Evolutionary conservation across 768 basidiomycete species (phyloP).

Genomic region (Russula brevipes): DNA sequence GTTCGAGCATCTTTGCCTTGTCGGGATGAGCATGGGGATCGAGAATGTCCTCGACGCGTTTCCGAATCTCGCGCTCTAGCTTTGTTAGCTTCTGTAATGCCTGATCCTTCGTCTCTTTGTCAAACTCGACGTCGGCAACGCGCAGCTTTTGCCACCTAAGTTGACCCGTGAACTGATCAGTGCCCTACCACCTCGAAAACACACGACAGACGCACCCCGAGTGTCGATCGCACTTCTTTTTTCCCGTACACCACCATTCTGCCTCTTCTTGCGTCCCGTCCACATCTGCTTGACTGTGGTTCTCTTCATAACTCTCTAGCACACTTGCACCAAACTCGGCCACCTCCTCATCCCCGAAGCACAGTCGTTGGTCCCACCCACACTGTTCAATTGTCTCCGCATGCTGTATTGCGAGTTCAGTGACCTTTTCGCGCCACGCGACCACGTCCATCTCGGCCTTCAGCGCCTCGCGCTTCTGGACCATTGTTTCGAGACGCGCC

Average conservation of each 20-base stretch:
- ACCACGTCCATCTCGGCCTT: slow-evolving; percentile 67
- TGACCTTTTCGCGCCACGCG: slow-evolving; percentile 61
- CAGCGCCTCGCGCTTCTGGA: slow-evolving; percentile 55
- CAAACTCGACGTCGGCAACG: slow-evolving; percentile 62
- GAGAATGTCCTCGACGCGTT: slow-evolving; percentile 67
- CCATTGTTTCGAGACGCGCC: slow-evolving; percentile 49
- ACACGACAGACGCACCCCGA: slow-evolving; percentile 47
- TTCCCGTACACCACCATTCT: slow-evolving; percentile 78
- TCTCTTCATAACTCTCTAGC: slow-evolving; percentile 59
- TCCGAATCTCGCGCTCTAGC: slow-evolving; percentile 72
- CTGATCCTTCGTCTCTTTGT: slow-evolving; percentile 70
- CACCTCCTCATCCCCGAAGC: slow-evolving; percentile 79
- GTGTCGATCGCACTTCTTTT: slow-evolving; percentile 74
- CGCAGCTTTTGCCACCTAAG: slow-evolving; percentile 77
- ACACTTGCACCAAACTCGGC: slow-evolving; percentile 60
- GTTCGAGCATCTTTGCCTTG: slow-evolving; percentile 8
- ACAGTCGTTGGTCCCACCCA: slow-evolving; percentile 85
- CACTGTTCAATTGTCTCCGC: slow-evolving; percentile 65
- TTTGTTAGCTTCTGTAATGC: slow-evolving; percentile 61
- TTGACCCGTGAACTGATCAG: slow-evolving; percentile 15
- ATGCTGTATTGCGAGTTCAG: slow-evolving; percentile 62
- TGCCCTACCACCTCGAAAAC: background rate
- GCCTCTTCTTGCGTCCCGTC: slow-evolving; percentile 34
- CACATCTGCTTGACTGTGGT: slow-evolving; percentile 38
- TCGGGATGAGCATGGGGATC: slow-evolving; percentile 27